phyloP scores from a whole-genome alignment of 192 early-diverging fungal species.

The Coemansia sp. region DNA sequence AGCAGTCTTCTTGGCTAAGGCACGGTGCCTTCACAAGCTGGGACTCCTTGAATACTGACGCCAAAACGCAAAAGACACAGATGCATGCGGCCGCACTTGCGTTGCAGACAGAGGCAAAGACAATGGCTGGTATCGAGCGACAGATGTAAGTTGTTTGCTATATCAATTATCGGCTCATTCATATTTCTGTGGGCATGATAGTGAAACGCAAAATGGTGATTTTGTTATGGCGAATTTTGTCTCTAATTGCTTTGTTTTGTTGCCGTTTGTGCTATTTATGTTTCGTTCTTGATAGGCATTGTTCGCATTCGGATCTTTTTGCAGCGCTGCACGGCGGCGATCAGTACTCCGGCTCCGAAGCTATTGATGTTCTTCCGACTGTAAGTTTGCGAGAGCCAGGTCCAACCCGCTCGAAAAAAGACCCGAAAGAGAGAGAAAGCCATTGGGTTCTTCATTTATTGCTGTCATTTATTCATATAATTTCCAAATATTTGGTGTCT shows the following conservation, averaged over 20 bases:
- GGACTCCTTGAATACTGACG: slow-evolving; percentile 33
- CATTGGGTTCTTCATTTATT: too few relatives aligned
- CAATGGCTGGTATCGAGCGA: slow-evolving; percentile 16
- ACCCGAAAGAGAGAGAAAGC: too few relatives aligned
- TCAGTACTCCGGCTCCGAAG: slow-evolving; percentile 31
- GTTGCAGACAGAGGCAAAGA: slow-evolving; percentile 11
- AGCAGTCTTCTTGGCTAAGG: slow-evolving; percentile 19
- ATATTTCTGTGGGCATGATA: not conserved
- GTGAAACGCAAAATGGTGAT: not conserved
- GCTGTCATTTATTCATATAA: not conserved
- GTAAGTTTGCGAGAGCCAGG: slow-evolving; percentile 20
- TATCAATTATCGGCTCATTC: too few relatives aligned
- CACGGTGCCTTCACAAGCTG: slow-evolving; percentile 40
- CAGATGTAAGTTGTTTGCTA: slow-evolving; percentile 32
- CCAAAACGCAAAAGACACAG: slow-evolving; percentile 11
- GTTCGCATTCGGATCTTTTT: slow-evolving; percentile 22
- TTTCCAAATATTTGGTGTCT: too few relatives aligned
- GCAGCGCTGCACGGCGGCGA: slow-evolving; percentile 45
- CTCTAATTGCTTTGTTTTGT: not conserved
- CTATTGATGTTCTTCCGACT: slow-evolving; percentile 26
- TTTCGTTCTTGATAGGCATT: slow-evolving; percentile 28
- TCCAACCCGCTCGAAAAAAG: too few relatives aligned
- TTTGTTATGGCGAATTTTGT: not conserved
- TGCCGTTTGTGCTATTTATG: not conserved
- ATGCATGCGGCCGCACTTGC: not conserved